Evolutionary conservation across 2,329 filamentous ascomycete species (phyloP), one percentile per base, ranked within the genome.

Genomic region (Myriosclerotinia duriaeana): DNA sequence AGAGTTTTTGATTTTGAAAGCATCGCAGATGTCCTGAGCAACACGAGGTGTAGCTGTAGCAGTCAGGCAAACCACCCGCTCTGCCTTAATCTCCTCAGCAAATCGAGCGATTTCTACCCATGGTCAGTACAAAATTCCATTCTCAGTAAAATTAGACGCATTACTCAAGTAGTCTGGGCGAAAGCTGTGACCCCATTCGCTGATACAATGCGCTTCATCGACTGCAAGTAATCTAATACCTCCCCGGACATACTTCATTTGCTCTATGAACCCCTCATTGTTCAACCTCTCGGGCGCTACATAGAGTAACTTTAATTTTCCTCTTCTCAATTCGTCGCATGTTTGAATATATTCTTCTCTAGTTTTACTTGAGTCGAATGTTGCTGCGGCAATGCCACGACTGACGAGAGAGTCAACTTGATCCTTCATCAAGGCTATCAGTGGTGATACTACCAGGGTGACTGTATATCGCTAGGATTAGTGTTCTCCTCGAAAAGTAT

Each of bases 381-480:
- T 81, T 2, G 84, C 85, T 11, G 84, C 85, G 12, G 79, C 71
- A 12, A 87, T 80, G 0, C 81, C 81, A 38, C 80, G 79, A 12
- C 78, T 78, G 56, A 79, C 77, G 26, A 87, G 77, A 1, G 81
- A 80, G 69, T 87, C 84, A 0, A 85, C 83, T 69, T 87, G 85
- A 68, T 87, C 84, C 71, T 87, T 87, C 84, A 86, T 86, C 64
- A 87, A 72, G 2, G 83, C 83, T 62, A 86, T 83, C 3, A 86
- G 74, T 0, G 84, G 84, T 0, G 83, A 86, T 2, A 86, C 82
- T 3, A 86, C 82, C 7, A 87, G 78, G 1, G 83, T 86, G 68
- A 86, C 64, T 65, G 34, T 8, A 36, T 9, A 14, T 42, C 9
- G n/a, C 5, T 42, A 22, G 4, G 7, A 17, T 61, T 8, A 61